Evolutionary conservation across 768 basidiomycete species (phyloP).

Genomic region (Boletus tomentosulus): DNA sequence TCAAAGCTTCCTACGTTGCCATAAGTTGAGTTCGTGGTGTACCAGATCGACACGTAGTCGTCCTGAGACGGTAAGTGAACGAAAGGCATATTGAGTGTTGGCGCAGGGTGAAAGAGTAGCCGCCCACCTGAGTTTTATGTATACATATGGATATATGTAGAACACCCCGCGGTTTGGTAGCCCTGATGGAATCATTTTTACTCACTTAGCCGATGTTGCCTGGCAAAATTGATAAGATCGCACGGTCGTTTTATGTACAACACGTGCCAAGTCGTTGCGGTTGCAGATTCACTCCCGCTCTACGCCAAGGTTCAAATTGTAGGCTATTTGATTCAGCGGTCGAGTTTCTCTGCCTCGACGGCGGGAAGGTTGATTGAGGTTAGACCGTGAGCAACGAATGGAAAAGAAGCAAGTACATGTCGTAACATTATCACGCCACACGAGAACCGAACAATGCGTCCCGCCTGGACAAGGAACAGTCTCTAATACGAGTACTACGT

Average conservation of each 20-base stretch:
- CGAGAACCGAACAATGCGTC: background rate
- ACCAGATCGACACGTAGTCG: constrained; percentile 71
- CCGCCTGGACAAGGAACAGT: background rate
- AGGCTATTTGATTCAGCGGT: background rate
- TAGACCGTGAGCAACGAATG: constrained; percentile 14
- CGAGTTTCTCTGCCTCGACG: background rate
- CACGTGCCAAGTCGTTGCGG: background rate
- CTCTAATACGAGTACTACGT: background rate
- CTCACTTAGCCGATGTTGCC: constrained; percentile 21
- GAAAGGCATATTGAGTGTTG: constrained; percentile 51
- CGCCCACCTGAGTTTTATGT: constrained; percentile 17
- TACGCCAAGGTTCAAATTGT: no score
- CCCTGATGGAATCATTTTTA: constrained; percentile 20
- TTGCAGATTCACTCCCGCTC: background rate
- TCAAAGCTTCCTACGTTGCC: constrained; percentile 62
- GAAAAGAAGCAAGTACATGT: constrained; percentile 13
- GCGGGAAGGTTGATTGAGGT: constrained; percentile 12
- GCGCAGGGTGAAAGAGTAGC: constrained; percentile 35
- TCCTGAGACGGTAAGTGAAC: constrained; percentile 58
- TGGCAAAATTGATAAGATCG: constrained; percentile 15
- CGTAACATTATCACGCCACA: constrained; percentile 19
- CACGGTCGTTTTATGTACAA: background rate
- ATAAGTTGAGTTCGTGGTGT: constrained; percentile 58
- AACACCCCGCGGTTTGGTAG: constrained; percentile 6
- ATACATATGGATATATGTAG: background rate